phyloP scores from a whole-genome alignment of 176 grass and related monocot genomes.

The Neostapfia colusana region DNA sequence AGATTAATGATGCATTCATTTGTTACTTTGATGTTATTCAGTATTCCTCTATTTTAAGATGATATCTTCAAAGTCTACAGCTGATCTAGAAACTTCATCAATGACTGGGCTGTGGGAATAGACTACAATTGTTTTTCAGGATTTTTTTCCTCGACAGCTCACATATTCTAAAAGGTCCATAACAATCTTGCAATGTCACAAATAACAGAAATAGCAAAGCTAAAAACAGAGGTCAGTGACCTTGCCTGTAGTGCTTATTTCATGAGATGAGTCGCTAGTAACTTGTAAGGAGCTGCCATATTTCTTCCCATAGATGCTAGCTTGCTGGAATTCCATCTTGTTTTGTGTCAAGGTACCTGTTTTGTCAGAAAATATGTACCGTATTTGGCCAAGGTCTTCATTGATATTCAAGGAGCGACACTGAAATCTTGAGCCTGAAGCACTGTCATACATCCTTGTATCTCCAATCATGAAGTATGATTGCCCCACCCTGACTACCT shows the following conservation, averaged over 20 bases:
- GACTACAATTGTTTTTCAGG: not conserved
- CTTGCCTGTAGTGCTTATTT: constrained; percentile 83
- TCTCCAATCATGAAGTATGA: constrained; percentile 99
- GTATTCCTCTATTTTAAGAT: not conserved
- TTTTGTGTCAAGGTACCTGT: constrained; percentile 97
- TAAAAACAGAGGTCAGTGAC: constrained; percentile 35
- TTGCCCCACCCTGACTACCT: constrained; percentile 88
- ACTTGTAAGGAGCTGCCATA: constrained; percentile 81
- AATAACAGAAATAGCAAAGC: constrained; percentile 3
- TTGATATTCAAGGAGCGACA: constrained; percentile 99
- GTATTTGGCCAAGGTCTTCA: constrained; percentile 94
- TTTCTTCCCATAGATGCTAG: constrained; percentile 83
- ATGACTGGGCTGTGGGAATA: not conserved
- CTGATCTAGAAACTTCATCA: not conserved
- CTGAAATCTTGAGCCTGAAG: constrained; percentile 96
- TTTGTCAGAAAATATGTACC: constrained; percentile 98
- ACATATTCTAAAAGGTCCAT: not conserved
- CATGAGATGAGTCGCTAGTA: constrained; percentile 49
- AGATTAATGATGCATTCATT: not conserved
- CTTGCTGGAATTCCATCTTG: constrained; percentile 94
- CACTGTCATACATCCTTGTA: constrained; percentile 82
- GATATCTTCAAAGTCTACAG: not conserved
- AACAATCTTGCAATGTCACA: constrained; percentile 20
- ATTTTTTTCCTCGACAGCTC: not conserved
- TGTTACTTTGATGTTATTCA: not conserved